A percentile compares a stretch with the other conserved stretches of the same genome.
Conservation (phyloP, 2,329 filamentous ascomycete genomes). For the Mycosphaerella sp. region DNA sequence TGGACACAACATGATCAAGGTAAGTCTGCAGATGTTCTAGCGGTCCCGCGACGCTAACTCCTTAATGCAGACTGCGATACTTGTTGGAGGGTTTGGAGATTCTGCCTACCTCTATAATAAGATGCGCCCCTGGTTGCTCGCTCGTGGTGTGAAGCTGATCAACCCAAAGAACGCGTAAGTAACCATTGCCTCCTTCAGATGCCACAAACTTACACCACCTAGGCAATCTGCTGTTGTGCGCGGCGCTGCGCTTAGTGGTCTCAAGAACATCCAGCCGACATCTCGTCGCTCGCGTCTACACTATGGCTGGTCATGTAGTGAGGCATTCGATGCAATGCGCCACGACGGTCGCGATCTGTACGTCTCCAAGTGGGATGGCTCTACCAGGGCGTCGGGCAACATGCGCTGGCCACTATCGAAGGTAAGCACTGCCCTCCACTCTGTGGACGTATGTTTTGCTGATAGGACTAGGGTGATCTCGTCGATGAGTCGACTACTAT, state of each 20-base stretch:
- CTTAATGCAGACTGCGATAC: conserved; percentile 5
- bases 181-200: not conserved
- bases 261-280: conserved; percentile 11
- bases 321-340: conserved; percentile 5
- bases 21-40: not conserved
- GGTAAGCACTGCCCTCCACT: not conserved
- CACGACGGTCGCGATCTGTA: conserved; percentile 1
- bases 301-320: conserved; percentile 3
- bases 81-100: conserved; percentile 16
- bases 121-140: conserved; percentile 3
- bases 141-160: not conserved
- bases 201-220: not conserved
- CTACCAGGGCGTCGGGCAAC: not conserved
- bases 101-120: conserved; percentile 10
- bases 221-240: conserved; percentile 15
- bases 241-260: conserved; percentile 14
- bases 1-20: conserved; percentile 10
- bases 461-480: conserved; percentile 6
- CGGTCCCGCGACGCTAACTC: not conserved
- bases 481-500: conserved; percentile 13
- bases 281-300: conserved; percentile 13
- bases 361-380: not conserved
- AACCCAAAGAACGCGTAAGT: conserved; percentile 11
- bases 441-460: not conserved
- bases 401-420: conserved; percentile 11